A percentile compares a stretch with the other conserved stretches of the same genome.
These are phyloP conservation scores for Entrophospora sp. DNA, from an alignment of 192 early-diverging fungal species.

Conservation along the genomic window DNA sequence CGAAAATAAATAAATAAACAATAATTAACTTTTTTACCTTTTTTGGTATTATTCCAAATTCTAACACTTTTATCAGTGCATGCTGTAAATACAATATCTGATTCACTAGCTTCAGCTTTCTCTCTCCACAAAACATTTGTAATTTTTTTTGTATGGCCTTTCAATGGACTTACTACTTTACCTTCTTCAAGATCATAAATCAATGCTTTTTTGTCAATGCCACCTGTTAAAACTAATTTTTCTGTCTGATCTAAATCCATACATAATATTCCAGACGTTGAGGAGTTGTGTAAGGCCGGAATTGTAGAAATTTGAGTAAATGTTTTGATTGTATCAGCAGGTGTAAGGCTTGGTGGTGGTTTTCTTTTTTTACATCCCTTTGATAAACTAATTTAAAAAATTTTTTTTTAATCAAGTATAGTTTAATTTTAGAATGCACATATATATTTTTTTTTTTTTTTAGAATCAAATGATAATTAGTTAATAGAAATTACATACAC, in stretches of 20 bases:
- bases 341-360: conserved; percentile 58
- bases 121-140: conserved; percentile 61
- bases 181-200: conserved; percentile 58
- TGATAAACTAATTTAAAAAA: conserved; percentile 40
- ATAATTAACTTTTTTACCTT: conserved; percentile 32
- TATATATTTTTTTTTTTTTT: background rate
- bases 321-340: conserved; percentile 55
- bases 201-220: conserved; percentile 66
- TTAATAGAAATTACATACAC: conserved; percentile 41
- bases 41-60: conserved; percentile 50
- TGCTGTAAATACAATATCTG: conserved; percentile 58
- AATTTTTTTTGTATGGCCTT: conserved; percentile 81
- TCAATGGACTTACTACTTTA: conserved; percentile 57
- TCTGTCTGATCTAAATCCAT: conserved; percentile 48
- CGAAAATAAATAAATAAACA: too few species aligned
- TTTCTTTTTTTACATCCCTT: conserved; percentile 76
- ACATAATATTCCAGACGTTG: conserved; percentile 58
- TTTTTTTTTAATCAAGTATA: conserved; percentile 15
- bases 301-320: conserved; percentile 42
- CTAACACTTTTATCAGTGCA: conserved; percentile 78
- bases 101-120: conserved; percentile 34
- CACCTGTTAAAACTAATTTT: conserved; percentile 68
- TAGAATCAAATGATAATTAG: too few species aligned
- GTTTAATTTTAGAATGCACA: background rate
- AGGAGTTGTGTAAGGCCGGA: conserved; percentile 61